phyloP scores from a whole-genome alignment of 2,329 filamentous ascomycete genomes.

The Chaetomiaceae sp. region DNA sequence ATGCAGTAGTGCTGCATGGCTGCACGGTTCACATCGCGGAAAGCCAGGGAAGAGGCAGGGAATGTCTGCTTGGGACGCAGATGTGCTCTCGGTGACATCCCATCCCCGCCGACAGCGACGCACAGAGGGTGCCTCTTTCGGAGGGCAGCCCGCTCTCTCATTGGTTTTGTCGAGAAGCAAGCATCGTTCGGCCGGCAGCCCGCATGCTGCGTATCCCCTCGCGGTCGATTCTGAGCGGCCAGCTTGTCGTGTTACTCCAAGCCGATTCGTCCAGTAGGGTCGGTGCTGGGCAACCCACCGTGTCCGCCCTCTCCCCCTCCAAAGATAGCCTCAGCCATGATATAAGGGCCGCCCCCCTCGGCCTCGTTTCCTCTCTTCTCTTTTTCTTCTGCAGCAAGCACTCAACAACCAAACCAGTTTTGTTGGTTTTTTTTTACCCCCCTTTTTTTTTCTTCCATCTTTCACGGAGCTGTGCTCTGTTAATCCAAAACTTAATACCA shows the following conservation, averaged over 20 bases:
- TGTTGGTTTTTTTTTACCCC: slow-evolving; percentile 42
- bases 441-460: slow-evolving; percentile 22
- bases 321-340: slow-evolving; percentile 32
- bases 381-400: slow-evolving; percentile 62
- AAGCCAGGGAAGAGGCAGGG: slow-evolving; percentile 9
- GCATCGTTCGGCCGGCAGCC: slow-evolving; percentile 21
- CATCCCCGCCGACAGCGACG: slow-evolving; percentile 16
- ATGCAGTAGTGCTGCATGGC: slow-evolving; percentile 35
- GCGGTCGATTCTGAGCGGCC: slow-evolving; percentile 18
- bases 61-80: background rate
- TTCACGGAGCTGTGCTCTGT: slow-evolving; percentile 37
- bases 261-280: slow-evolving; percentile 25
- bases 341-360: slow-evolving; percentile 40
- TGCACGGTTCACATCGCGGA: slow-evolving; percentile 20
- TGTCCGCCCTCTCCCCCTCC: slow-evolving; percentile 28
- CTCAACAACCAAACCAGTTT: slow-evolving; percentile 50
- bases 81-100: slow-evolving; percentile 27
- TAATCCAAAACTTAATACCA: slow-evolving; percentile 33
- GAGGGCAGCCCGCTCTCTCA: too few species aligned
- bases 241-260: slow-evolving; percentile 24
- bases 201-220: slow-evolving; percentile 13
- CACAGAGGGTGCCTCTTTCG: too few species aligned
- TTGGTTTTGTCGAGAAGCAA: slow-evolving; percentile 25
- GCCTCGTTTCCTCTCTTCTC: slow-evolving; percentile 40
- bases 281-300: slow-evolving; percentile 27